Evolutionary conservation across 1,284 basidiomycete species (phyloP), one percentile per base, ranked within the genome.

Genomic region (Entoloma clypeatum): DNA sequence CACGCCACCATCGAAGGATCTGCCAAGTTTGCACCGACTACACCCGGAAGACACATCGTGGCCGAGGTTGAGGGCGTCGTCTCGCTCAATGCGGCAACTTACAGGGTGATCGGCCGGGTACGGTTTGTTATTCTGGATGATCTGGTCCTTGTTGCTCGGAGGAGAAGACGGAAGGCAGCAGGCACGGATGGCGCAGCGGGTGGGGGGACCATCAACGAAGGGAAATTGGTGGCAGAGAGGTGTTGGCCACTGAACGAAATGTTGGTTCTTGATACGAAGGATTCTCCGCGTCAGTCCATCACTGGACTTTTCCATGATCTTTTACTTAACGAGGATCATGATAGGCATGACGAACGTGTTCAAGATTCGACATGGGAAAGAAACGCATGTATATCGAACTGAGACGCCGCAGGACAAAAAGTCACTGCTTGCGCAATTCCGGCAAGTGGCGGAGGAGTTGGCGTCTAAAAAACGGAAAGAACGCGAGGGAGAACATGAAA

Each of bases 1-100:
- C 96, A 96, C 67, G 71, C 88, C 4, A 85, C 86, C 37, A 89
- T 99, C 50, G 92, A 97, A 58, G 95, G 96, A n/a, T 92, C 93
- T 0, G 86, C 93, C 51, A 97, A 97, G 62, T 94, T 95, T 59
- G 81, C 94, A 1, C 93, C 94, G 0, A 84, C 89, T 5, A 85
- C 84, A 0, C 83, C 92, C 0, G 94, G 93, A 2, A 75, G 95
- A 42, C 95, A 98, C 58, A 79, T 99, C 41, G 81, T 98, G 18
- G 75, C 81, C 11, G 94, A 98, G 62, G 79, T 91, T 43, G 85
- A 92, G 44, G 80, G 81, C 22, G 85, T 97, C 39, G 74, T 85
- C 47, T 82, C 90, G 45, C 73, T 99, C 32, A 96, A 99, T 53
- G 75, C 92, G 0, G 95, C 96, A 2, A 99, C 96, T 0, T 99